These are phyloP conservation scores for Penicillium sp. DNA, from an alignment of 2,329 filamentous ascomycete genomes.

Conservation along the genomic window DNA sequence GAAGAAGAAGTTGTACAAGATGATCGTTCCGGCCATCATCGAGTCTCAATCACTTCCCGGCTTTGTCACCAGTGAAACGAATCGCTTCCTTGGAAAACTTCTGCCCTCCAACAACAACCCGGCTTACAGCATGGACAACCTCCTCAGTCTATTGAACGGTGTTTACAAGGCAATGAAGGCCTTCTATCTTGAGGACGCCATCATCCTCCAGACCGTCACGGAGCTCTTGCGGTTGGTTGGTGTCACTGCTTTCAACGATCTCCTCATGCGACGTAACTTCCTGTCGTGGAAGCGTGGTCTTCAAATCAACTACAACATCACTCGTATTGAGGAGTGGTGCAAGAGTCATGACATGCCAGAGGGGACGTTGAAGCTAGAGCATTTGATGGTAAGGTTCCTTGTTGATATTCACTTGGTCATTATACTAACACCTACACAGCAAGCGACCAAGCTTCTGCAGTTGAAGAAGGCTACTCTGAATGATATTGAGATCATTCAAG, in stretches of 20 bases:
- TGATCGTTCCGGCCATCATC: constrained; percentile 99
- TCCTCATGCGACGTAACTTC: constrained; percentile 97
- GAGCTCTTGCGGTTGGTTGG: constrained; percentile 90
- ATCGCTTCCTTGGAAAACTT: constrained; percentile 95
- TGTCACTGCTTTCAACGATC: constrained; percentile 96
- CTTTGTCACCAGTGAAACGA: constrained; percentile 98
- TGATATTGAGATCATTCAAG: constrained; percentile 99
- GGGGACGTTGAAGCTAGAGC: constrained; percentile 93
- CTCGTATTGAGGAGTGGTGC: constrained; percentile 98
- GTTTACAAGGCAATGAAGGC: constrained; percentile 99
- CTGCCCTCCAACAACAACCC: constrained; percentile 84
- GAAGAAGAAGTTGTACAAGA: constrained; percentile 99
- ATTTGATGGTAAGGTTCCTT: constrained; percentile 73
- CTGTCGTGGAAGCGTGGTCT: constrained; percentile 98
- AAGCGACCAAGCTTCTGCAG: constrained; percentile 97
- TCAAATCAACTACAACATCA: constrained; percentile 99
- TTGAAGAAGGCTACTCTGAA: constrained; percentile 98
- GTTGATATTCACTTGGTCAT: background rate
- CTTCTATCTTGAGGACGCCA: constrained; percentile 93
- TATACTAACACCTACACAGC: constrained; percentile 48
- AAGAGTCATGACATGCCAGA: constrained; percentile 99
- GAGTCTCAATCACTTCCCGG: constrained; percentile 97
- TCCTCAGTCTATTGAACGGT: constrained; percentile 91
- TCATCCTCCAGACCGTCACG: constrained; percentile 92
- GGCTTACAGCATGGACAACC: constrained; percentile 99